Conservation (phyloP, 2,329 filamentous ascomycete genomes). For the Cercospora sesami region DNA sequence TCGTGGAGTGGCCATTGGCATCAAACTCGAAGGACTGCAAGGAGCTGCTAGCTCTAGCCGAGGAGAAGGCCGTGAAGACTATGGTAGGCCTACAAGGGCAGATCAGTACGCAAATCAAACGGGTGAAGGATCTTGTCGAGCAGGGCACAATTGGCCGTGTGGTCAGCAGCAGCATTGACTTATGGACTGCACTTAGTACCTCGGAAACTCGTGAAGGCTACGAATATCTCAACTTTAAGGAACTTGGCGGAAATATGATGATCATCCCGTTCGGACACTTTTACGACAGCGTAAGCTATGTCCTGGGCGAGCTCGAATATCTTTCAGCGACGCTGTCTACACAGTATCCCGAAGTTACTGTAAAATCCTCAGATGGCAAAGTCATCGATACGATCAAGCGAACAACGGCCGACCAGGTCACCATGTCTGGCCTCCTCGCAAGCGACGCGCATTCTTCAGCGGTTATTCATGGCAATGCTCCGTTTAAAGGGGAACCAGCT, state of each 20-base stretch:
- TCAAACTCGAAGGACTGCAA: not conserved
- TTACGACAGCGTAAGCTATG: not conserved
- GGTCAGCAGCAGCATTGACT: not conserved
- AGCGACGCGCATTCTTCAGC: not conserved
- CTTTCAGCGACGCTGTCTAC: not conserved
- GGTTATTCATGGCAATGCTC: not conserved
- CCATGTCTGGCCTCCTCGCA: not conserved
- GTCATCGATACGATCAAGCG: not conserved
- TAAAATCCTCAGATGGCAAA: not conserved
- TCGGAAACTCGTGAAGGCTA: not conserved
- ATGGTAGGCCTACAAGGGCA: not conserved
- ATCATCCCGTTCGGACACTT: not conserved
- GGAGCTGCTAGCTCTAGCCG: not conserved
- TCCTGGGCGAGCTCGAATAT: not conserved
- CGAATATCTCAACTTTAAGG: not conserved
- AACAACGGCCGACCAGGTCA: not conserved
- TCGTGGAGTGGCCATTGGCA: constrained; percentile 42
- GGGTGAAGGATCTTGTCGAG: not conserved
- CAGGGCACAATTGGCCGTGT: not conserved
- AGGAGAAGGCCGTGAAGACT: not conserved
- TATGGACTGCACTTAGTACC: not conserved
- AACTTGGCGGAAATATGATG: not conserved
- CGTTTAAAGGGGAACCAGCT: not conserved
- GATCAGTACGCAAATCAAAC: not conserved
- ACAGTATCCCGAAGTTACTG: not conserved